A percentile compares a stretch with the other conserved stretches of the same genome.
Conservation (phyloP, 2,329 filamentous ascomycete species). For the Diplocarpon rosae region DNA sequence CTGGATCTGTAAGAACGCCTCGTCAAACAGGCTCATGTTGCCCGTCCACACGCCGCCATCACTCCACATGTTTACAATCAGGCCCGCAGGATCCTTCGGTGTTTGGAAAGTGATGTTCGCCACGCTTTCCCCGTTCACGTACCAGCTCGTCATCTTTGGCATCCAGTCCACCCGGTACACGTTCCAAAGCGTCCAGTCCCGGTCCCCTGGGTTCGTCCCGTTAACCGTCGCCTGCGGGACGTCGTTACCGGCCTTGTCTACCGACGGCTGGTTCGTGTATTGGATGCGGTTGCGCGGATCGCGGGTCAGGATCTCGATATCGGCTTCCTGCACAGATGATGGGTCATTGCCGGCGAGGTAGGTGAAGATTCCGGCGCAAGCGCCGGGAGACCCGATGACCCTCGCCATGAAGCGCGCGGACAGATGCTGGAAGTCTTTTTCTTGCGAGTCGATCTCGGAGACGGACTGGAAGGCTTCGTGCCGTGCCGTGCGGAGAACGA, state of each 20-base stretch:
- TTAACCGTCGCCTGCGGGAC: conserved; percentile 19
- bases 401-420: conserved; percentile 24
- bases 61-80: conserved; percentile 27
- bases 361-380: conserved; percentile 26
- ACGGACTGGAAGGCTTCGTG: conserved; percentile 21
- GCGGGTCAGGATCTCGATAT: conserved; percentile 26
- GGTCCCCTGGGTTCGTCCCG: conserved; percentile 9
- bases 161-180: conserved; percentile 26
- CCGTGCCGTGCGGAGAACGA: conserved; percentile 25
- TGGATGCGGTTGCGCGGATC: conserved; percentile 21
- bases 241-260: conserved; percentile 14
- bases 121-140: conserved; percentile 22
- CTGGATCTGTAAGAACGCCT: conserved; percentile 25
- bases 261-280: conserved; percentile 25
- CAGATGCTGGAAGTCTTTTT: conserved; percentile 21
- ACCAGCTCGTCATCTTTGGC: conserved; percentile 22
- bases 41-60: conserved; percentile 25
- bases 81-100: conserved; percentile 17
- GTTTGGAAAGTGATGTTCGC: conserved; percentile 23
- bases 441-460: conserved; percentile 22
- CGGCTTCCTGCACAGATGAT: conserved; percentile 22
- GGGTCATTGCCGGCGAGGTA: conserved; percentile 14
- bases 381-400: conserved; percentile 21
- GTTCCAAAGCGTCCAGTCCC: conserved; percentile 24
- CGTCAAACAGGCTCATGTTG: conserved; percentile 20